Evolutionary conservation across 1,139 yeast species (phyloP).

Genomic region (Yamadazyma oceani): DNA sequence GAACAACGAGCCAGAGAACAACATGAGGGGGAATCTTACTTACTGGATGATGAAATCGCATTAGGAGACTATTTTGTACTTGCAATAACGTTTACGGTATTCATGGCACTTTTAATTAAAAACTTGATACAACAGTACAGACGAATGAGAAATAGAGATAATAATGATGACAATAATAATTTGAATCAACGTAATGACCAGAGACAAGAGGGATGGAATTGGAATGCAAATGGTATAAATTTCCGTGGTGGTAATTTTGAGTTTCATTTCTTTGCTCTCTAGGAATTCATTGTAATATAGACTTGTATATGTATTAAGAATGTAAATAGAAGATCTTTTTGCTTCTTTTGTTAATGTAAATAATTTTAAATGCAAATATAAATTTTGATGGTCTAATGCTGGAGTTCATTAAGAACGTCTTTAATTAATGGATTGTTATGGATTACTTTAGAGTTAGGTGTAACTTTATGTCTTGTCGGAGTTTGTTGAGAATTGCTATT

Average conservation of each 20-base stretch:
- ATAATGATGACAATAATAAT: constrained; percentile 4
- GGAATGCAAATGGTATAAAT: constrained; percentile 19
- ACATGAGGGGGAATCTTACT: constrained; percentile 28
- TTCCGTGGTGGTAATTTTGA: constrained; percentile 35
- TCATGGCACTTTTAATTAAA: constrained; percentile 29
- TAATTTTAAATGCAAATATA: no score
- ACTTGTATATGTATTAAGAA: no score
- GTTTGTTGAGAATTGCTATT: background rate
- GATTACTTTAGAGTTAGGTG: constrained; percentile 16
- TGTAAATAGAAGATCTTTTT: no score
- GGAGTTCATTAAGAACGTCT: constrained; percentile 25
- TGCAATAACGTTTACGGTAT: constrained; percentile 29
- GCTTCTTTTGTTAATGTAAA: background rate
- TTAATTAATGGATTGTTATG: constrained; percentile 22
- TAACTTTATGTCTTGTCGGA: constrained; percentile 4
- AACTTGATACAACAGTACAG: constrained; percentile 28
- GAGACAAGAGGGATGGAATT: constrained; percentile 16
- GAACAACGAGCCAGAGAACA: constrained; percentile 34
- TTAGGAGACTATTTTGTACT: constrained; percentile 37
- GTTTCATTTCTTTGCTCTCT: constrained; percentile 41
- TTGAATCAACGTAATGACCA: constrained; percentile 1
- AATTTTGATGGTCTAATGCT: constrained; percentile 3
- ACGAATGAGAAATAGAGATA: constrained; percentile 20
- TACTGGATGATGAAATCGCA: constrained; percentile 28
- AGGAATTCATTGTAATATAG: constrained; percentile 4